Evolutionary conservation across 176 grass and related monocot genomes (phyloP).

Genomic region (Pontederia crassipes): DNA sequence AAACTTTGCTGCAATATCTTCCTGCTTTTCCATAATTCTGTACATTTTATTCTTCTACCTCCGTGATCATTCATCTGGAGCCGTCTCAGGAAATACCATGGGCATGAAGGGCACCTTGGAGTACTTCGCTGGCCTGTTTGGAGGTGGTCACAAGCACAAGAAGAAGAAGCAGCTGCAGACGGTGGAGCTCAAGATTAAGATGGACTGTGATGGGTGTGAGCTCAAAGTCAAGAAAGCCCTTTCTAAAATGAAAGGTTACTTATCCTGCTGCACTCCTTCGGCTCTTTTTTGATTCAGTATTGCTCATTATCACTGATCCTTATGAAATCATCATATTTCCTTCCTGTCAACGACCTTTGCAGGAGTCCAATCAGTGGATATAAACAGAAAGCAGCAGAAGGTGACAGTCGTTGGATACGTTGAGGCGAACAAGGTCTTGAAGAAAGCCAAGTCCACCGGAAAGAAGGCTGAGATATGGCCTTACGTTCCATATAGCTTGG

Average conservation of each 20-base stretch:
- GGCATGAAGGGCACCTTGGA: conserved; percentile 40
- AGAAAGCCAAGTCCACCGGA: conserved; percentile 41
- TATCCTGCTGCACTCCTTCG: not conserved
- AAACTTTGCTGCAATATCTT: too few relatives aligned
- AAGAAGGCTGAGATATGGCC: conserved; percentile 62
- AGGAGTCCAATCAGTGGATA: conserved; percentile 54
- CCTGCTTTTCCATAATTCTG: too few relatives aligned
- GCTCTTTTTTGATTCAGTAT: not conserved
- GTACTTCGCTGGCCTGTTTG: conserved; percentile 36
- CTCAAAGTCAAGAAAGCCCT: conserved; percentile 56
- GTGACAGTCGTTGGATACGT: conserved; percentile 45
- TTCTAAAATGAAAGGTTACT: conserved; percentile 46
- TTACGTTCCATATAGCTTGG: conserved; percentile 44
- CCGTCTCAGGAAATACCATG: too few relatives aligned
- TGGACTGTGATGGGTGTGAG: conserved; percentile 72
- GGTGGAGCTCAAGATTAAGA: conserved; percentile 58
- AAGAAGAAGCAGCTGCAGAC: conserved; percentile 51
- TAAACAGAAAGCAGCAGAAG: conserved; percentile 56
- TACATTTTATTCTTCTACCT: too few relatives aligned
- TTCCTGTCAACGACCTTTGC: not conserved
- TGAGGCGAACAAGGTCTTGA: conserved; percentile 43
- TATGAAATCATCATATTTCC: not conserved
- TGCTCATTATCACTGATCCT: not conserved
- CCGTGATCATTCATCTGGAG: too few relatives aligned
- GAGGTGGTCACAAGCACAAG: conserved; percentile 33